phyloP scores from a whole-genome alignment of 768 basidiomycete species.

The Leucocoprinus sp. region DNA sequence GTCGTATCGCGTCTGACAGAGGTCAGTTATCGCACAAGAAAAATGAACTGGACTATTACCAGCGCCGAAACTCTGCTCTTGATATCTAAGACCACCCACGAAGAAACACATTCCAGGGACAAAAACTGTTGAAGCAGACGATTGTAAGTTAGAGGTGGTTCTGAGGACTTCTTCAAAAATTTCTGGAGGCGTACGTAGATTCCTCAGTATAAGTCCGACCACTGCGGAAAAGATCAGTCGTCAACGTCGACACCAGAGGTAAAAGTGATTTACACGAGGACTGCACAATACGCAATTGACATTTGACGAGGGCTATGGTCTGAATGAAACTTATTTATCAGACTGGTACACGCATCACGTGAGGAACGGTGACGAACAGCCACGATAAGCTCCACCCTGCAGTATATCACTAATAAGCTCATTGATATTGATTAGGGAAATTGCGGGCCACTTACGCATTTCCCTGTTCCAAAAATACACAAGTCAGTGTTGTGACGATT shows the following conservation, averaged over 20 bases:
- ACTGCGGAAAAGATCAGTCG: slow-evolving; percentile 36
- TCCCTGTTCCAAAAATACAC: slow-evolving; percentile 26
- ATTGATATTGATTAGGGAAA: not conserved
- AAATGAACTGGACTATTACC: slow-evolving; percentile 43
- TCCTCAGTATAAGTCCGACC: slow-evolving; percentile 81
- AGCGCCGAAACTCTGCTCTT: slow-evolving; percentile 70
- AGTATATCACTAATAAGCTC: slow-evolving; percentile 7
- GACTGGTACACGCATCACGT: not conserved
- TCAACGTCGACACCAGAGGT: slow-evolving; percentile 4
- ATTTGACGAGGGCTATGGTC: slow-evolving; percentile 43
- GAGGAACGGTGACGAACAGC: slow-evolving; percentile 44
- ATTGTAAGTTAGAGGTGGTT: slow-evolving; percentile 10
- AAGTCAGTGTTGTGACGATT: not conserved
- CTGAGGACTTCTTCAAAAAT: not conserved
- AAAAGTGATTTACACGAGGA: slow-evolving; percentile 65
- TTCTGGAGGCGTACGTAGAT: slow-evolving; percentile 48
- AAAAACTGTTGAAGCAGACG: slow-evolving; percentile 42
- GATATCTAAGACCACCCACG: slow-evolving; percentile 69
- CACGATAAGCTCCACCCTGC: slow-evolving; percentile 65
- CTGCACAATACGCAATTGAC: slow-evolving; percentile 69
- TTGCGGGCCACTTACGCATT: slow-evolving; percentile 33
- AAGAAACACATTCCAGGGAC: slow-evolving; percentile 91
- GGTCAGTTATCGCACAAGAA: not conserved
- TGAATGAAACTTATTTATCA: slow-evolving; percentile 14
- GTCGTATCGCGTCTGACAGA: slow-evolving; percentile 46